A percentile compares a stretch with the other conserved stretches of the same genome.
phyloP scores from a whole-genome alignment of 1,284 basidiomycete genomes.

The Cutaneotrichosporon dermatis region DNA sequence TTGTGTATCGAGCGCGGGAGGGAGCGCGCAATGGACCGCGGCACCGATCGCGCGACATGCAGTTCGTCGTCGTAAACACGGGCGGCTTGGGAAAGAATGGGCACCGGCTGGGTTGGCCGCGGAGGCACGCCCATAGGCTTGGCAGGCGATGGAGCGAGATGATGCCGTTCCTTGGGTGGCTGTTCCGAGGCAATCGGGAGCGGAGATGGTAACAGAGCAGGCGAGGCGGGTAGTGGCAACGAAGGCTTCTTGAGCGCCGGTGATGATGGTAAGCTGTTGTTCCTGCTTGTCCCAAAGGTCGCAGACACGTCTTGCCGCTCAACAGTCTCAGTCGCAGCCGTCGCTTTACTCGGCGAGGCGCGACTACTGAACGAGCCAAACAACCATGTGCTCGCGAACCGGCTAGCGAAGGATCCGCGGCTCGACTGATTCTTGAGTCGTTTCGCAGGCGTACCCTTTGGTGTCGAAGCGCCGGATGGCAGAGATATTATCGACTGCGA shows the following conservation, averaged over 20 bases:
- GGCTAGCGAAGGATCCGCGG: conserved; percentile 37
- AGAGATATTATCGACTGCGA: conserved; percentile 12
- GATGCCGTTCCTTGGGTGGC: conserved; percentile 14
- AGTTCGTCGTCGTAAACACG: conserved; percentile 27
- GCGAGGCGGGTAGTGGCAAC: background rate
- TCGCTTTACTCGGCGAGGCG: conserved; percentile 37
- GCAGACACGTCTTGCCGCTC: conserved; percentile 31
- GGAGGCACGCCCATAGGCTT: conserved; percentile 6
- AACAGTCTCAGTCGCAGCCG: conserved; percentile 34
- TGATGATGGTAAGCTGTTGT: background rate
- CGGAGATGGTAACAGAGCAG: background rate
- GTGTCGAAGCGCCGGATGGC: conserved; percentile 38
- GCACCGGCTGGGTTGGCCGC: conserved; percentile 32
- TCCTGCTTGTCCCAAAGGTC: conserved; percentile 4
- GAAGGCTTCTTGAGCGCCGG: background rate
- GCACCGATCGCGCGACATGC: conserved; percentile 10
- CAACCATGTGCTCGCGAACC: conserved; percentile 41
- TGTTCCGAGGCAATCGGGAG: conserved; percentile 13
- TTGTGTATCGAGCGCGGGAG: conserved; percentile 16
- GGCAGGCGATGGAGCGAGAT: conserved; percentile 17
- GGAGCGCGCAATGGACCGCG: conserved; percentile 14
- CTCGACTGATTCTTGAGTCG: conserved; percentile 38
- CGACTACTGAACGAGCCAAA: conserved; percentile 31
- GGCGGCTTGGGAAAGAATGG: conserved; percentile 26
- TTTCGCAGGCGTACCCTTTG: conserved; percentile 31